Evolutionary conservation across 306 rosid genomes (phyloP), one percentile per base, ranked within the genome.

Genomic region (Trifolium subterraneum): DNA sequence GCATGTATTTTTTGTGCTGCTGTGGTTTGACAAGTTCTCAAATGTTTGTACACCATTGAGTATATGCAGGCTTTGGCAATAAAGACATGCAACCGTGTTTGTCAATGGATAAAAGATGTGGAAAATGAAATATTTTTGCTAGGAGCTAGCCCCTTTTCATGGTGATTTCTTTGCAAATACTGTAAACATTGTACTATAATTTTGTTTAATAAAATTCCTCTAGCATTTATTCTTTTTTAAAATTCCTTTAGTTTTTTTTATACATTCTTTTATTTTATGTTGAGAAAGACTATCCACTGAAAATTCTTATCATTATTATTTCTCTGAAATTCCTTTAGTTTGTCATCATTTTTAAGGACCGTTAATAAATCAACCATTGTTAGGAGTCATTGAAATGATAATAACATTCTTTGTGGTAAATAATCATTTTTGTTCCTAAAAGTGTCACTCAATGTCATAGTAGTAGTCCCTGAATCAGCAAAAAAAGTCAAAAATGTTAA

Each of bases 91-190:
- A 92, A 92, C 84, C 90, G 85, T 69, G 96, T 94, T 79, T 92
- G 96, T 85, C 99, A 92, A 80, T 94, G 99, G 99, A 89, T 94
- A 66, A 92, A 92, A 84, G 99, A 94, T 29, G 95, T 94, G 20
- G 99, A 94, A 81, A 92, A 92, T 23, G 99, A 94, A 78, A 87
- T 94, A 48, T 94, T 94, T 85, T 89, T 94, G 92, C 89, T 92
- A 79, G 99, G 99, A 82, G 94, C 97, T 65, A 94, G 97, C 90
- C 99, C 99, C 74, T 92, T 94, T 82, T 94, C 99, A 66, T 94
- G 99, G 99, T 94, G 89, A 94, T 71, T 81, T 50, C 68, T 77
- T 52, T 42, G 36, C 70, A 63, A 61, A 55, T 64, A 67, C 48
- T 87, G 92, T 85, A 84, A 75, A 72, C 74, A 71, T 90, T 90